Evolutionary conservation across 495 filamentous ascomycete species (phyloP).

Genomic region (Aspergillus haitiensis): DNA sequence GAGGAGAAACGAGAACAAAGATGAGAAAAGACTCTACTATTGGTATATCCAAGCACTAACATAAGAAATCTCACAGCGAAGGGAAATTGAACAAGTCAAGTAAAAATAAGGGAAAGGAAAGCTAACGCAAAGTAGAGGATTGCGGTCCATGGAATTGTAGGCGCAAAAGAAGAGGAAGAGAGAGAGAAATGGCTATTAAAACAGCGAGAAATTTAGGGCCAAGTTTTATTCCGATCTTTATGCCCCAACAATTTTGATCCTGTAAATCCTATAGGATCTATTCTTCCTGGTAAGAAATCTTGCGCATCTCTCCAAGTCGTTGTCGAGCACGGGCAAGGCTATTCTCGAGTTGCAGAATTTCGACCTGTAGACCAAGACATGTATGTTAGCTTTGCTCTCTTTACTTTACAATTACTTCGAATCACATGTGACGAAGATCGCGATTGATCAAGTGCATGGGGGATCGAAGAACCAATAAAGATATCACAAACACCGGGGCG

Average conservation of each 20-base stretch:
- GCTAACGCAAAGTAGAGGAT: neutral
- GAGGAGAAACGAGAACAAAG: conserved; percentile 2
- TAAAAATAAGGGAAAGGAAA: neutral
- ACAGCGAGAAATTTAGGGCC: neutral
- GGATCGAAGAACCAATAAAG: neutral
- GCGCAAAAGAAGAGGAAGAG: conserved; percentile 1
- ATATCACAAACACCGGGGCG: conserved; percentile 20
- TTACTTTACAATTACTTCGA: too few relatives aligned
- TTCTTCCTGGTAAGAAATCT: conserved; percentile 94
- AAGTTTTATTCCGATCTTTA: neutral
- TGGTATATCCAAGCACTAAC: conserved; percentile 21
- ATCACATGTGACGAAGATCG: neutral
- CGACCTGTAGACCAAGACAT: conserved; percentile 61
- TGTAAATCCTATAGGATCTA: conserved; percentile 22
- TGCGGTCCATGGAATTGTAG: neutral
- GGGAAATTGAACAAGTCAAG: conserved; percentile 2
- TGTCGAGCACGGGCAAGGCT: conserved; percentile 74
- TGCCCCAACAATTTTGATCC: neutral
- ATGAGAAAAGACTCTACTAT: conserved; percentile 2
- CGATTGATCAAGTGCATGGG: neutral
- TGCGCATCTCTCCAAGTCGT: conserved; percentile 94
- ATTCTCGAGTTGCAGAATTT: conserved; percentile 96
- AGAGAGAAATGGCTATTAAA: neutral
- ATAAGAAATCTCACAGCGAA: conserved; percentile 6
- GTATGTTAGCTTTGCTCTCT: neutral